Percentiles rank a stretch among this genome's conserved stretches.
phyloP scores from a whole-genome alignment of 257 asterid genomes.

The Solanum pennellii region DNA sequence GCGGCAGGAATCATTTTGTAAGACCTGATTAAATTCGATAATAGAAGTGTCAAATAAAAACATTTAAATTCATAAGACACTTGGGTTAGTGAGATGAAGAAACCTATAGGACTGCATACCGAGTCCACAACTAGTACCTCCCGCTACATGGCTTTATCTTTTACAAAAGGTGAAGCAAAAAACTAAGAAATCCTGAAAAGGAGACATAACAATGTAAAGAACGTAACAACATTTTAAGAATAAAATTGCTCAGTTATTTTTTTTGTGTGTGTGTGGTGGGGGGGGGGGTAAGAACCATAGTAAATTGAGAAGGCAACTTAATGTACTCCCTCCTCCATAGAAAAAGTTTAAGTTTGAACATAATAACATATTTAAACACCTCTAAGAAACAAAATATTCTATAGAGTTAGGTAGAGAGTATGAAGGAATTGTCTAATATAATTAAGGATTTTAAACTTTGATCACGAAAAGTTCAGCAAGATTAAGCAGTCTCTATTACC shows the following conservation, averaged over 20 bases:
- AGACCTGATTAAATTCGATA: constrained; percentile 76
- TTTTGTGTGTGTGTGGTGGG: not conserved
- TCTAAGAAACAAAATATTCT: not conserved
- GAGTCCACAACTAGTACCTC: constrained; percentile 93
- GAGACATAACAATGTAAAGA: not conserved
- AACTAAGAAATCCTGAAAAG: constrained; percentile 83
- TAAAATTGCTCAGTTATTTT: too few relatives aligned
- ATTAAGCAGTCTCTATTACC: not conserved
- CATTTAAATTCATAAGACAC: not conserved
- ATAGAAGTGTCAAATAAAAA: constrained; percentile 3
- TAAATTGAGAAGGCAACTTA: not conserved
- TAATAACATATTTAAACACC: not conserved
- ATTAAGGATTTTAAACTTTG: not conserved
- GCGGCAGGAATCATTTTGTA: constrained; percentile 83
- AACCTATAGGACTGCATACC: constrained; percentile 18
- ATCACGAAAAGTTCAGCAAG: not conserved
- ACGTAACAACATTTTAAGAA: not conserved
- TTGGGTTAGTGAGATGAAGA: not conserved
- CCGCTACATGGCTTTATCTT: constrained; percentile 95
- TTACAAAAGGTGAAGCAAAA: constrained; percentile 73
- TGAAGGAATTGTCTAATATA: not conserved
- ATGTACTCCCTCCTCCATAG: not conserved
- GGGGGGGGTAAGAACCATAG: not conserved
- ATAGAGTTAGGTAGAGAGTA: not conserved
- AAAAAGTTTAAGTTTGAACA: not conserved